Evolutionary conservation across 345 rosid genomes (phyloP), one percentile per base, ranked within the genome.

Genomic region (Excoecaria cochinchinensis): DNA sequence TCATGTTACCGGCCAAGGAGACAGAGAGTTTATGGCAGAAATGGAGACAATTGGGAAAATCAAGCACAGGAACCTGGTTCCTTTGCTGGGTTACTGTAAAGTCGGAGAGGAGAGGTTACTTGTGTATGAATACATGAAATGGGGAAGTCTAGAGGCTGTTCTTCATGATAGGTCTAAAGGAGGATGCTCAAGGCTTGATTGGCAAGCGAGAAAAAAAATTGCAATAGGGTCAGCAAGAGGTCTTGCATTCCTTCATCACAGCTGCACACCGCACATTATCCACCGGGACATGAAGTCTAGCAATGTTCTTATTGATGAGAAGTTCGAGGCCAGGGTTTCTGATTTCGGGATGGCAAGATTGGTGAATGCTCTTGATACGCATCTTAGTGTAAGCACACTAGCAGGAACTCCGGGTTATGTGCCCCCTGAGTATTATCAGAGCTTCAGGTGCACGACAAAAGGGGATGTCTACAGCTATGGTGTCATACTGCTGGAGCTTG

Each of bases 351-450:
- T 92, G 97, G 97, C 99, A 5, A 89, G 99, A 70, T 82, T 95
- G 78, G 97, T 92, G 52, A 95, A 87, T 70, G 97, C 97, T 31
- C 88, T 91, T 13, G 99, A 95, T 76, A 91, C 99, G 12, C 99
- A 95, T 85, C 93, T 95, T 15, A 92, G 97, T 21, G 99, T 95
- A 72, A 95, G 99, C 85, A 95, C 97, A 31, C 95, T 95, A 57
- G 94, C 99, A 3, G 99, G 99, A 66, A 95, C 99, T 36, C 99
- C 99, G 0, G 99, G 98, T n/a, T 94, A 94, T 64, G 98, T 94
- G 25, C 98, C 98, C 1, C 97, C 97, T 0, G 98, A 94, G 86
- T 94, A 94, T 77, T 94, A 94, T 77, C 98, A 94, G 88, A 94
- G 98, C 81, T 94, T 95, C 59, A 84, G 95, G 69, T 95, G 99